Conservation (phyloP, 169 alveolate species). For the Eimeria tenella region DNA sequence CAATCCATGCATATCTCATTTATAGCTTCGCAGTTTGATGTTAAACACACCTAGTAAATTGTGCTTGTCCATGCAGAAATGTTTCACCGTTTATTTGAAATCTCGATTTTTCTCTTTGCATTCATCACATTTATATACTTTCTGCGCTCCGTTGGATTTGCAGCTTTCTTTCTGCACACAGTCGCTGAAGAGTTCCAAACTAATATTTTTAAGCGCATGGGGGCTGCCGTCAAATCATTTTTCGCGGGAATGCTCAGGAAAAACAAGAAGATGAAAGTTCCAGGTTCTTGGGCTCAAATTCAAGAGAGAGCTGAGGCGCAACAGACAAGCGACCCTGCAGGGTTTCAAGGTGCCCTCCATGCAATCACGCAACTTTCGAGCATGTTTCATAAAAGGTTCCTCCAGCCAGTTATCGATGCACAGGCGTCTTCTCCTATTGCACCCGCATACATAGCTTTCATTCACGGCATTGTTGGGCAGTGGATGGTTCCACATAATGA, state of each 20-base stretch:
- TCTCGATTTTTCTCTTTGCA: background rate
- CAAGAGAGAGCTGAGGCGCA: background rate
- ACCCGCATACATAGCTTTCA: background rate
- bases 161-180: constrained; percentile 73
- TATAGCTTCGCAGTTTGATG: too few species aligned
- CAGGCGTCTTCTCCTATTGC: background rate
- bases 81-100: too few species aligned
- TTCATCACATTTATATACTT: too few species aligned
- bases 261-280: constrained; percentile 22
- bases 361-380: background rate
- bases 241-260: constrained; percentile 43
- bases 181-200: constrained; percentile 52
- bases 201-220: background rate
- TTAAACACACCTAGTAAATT: too few species aligned
- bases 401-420: background rate
- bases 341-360: constrained; percentile 69
- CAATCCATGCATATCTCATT: background rate
- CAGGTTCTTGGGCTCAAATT: constrained; percentile 55
- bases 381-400: constrained; percentile 34
- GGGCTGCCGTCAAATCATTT: constrained; percentile 36
- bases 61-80: too few species aligned
- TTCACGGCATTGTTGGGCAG: constrained; percentile 33
- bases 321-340: background rate
- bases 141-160: background rate
- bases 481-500: constrained; percentile 42